A percentile compares a stretch with the other conserved stretches of the same genome.
phyloP scores from a whole-genome alignment of 106 monocot species.

The Dactylorhiza incarnata region DNA sequence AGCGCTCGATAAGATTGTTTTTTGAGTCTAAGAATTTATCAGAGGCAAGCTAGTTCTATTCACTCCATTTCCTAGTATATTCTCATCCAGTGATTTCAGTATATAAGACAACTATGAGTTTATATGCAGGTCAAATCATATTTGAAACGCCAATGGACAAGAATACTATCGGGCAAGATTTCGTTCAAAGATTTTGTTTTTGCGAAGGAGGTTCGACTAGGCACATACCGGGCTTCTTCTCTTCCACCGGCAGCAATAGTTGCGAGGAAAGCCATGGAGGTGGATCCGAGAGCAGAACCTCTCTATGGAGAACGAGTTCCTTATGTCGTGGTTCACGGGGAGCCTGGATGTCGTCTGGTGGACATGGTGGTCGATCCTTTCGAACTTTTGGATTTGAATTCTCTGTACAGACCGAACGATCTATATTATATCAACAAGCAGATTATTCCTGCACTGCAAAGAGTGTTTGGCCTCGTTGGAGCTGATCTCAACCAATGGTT shows the following conservation, averaged over 20 bases:
- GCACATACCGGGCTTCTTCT: conserved; percentile 58
- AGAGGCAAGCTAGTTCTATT: conserved; percentile 32
- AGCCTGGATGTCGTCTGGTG: conserved; percentile 80
- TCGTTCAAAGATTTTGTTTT: conserved; percentile 94
- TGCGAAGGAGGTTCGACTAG: conserved; percentile 90
- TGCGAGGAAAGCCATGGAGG: conserved; percentile 65
- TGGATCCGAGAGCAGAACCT: conserved; percentile 71
- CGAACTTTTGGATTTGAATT: conserved; percentile 51
- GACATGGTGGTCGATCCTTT: conserved; percentile 88
- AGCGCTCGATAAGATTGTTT: conserved; percentile 66
- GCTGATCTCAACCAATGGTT: conserved; percentile 79
- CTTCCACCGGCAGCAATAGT: conserved; percentile 96
- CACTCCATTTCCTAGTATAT: too few species aligned
- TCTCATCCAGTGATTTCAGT: background rate
- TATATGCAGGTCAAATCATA: conserved; percentile 64
- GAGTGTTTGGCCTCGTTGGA: conserved; percentile 82
- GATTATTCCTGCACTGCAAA: conserved; percentile 82
- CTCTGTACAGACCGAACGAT: conserved; percentile 74
- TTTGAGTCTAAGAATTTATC: conserved; percentile 67
- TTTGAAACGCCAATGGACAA: conserved; percentile 74
- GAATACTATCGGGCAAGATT: conserved; percentile 69
- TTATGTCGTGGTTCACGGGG: conserved; percentile 88
- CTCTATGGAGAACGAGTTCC: conserved; percentile 78
- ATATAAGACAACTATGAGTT: background rate
- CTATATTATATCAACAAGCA: conserved; percentile 87